These are phyloP conservation scores for Austroboletus olivaceoglutinosus DNA, from an alignment of 1,284 basidiomycete genomes.

Conservation along the genomic window DNA sequence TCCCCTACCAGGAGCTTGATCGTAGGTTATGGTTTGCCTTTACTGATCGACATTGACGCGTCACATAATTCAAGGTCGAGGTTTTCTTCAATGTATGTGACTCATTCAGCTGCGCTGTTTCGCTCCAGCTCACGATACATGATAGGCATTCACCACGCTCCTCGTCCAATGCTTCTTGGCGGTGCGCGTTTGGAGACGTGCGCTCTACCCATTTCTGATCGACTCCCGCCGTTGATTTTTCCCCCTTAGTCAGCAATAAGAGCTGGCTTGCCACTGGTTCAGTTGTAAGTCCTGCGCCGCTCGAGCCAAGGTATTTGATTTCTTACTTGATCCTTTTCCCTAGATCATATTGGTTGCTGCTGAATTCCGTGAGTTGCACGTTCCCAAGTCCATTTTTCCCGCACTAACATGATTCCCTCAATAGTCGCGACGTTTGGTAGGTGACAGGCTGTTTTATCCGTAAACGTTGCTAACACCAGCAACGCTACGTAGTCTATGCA, in stretches of 20 bases:
- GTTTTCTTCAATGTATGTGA: constrained; percentile 34
- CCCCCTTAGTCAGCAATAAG: constrained; percentile 27
- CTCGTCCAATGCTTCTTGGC: constrained; percentile 37
- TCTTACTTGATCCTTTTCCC: not conserved
- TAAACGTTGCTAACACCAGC: constrained; percentile 4
- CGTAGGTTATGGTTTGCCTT: constrained; percentile 32
- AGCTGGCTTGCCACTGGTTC: constrained; percentile 6
- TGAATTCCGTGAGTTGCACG: constrained; percentile 49
- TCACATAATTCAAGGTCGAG: constrained; percentile 26
- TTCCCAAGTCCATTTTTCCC: not conserved
- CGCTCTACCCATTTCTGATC: not conserved
- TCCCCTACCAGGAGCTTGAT: constrained; percentile 42
- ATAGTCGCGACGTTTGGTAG: constrained; percentile 20
- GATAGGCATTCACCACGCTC: constrained; percentile 32
- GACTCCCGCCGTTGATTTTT: not conserved
- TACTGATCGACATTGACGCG: not conserved
- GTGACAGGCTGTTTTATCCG: not conserved
- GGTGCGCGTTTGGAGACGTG: constrained; percentile 28
- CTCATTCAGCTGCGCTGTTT: not conserved
- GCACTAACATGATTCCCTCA: constrained; percentile 2
- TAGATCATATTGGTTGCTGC: constrained; percentile 39
- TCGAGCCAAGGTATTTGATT: not conserved
- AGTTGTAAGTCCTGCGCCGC: constrained; percentile 8
- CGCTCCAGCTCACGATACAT: not conserved
- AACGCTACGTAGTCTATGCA: constrained; percentile 36